Evolutionary conservation across 163 green algal species (phyloP).

Genomic region (Chlamydomonas reinhardtii): DNA sequence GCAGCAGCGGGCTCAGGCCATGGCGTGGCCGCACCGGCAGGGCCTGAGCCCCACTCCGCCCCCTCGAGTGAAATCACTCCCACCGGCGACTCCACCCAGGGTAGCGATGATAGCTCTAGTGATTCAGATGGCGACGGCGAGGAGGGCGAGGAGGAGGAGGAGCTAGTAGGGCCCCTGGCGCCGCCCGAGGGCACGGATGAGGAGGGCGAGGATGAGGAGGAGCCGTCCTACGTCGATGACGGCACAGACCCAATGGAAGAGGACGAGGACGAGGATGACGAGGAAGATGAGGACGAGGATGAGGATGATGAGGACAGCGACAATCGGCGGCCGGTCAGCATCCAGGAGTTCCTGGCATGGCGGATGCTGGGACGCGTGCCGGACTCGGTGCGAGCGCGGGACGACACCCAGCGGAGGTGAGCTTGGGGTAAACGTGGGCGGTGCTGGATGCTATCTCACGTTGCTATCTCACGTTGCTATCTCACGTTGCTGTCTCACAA

Average conservation of each 20-base stretch:
- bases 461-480: too few species aligned
- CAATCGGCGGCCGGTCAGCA: not conserved
- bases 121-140: not conserved
- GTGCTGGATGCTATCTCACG: too few species aligned
- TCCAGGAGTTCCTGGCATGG: slow-evolving; percentile 49
- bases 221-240: not conserved
- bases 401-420: not conserved
- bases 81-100: too few species aligned
- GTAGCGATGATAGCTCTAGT: not conserved
- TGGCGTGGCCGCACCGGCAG: too few species aligned
- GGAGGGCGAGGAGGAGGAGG: not conserved
- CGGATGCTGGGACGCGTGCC: slow-evolving; percentile 28
- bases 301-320: not conserved
- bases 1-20: too few species aligned
- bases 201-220: not conserved
- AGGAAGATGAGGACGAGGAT: not conserved
- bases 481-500: too few species aligned
- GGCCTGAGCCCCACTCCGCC: too few species aligned
- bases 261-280: slow-evolving; percentile 8
- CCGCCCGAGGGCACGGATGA: not conserved
- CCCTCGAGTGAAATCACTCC: not conserved
- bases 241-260: not conserved
- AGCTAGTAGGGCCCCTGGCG: not conserved
- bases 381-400: not conserved
- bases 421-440: not conserved